Evolutionary conservation across 2,329 filamentous ascomycete genomes (phyloP), one percentile per base, ranked within the genome.

Genomic region (Colletotrichum sp.): DNA sequence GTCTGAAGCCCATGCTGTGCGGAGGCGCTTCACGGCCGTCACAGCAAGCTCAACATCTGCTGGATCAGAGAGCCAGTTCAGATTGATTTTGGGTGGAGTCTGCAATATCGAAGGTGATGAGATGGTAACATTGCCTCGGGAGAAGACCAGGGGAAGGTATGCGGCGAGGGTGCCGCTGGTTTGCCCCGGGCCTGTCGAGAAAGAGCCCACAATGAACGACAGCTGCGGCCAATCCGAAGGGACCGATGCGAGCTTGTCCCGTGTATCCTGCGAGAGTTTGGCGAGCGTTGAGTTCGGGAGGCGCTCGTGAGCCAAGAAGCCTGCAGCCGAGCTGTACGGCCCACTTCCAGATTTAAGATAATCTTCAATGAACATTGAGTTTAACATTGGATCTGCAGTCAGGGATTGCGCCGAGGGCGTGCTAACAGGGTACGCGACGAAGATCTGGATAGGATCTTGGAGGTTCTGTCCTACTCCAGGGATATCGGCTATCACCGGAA

Each of bases 391-490:
- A 34, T 75, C 64, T n/a, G 67, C 67, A 13, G 67, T 67, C 16
- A 77, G 65, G 29, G 71, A 70, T 30, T 74, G 71, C 5, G 69
- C 71, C 2, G 71, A 69, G 12, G 65, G 61, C 16, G 66, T 77
- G 49, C 32, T 67, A 13, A 77, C 71, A 36, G 71, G 71, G 36
- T 65, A 74, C 8, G 71, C 70, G 44, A 76, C 70, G 30, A 69
- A 73, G 13, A 76, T 69, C 75, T 96, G 91, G 29, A 98, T 87
- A 0, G 97, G 99, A 5, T 90, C 93, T 77, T 98, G 93, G 19
- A 99, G 87, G 83, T 96, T 93, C 78, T 96, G 88, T 29, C 95
- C 92, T 83, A 99, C 99, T 8, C 95, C 95, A 6, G 92, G 90
- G 0, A 90, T 82, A 77, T 93, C 87, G 5, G 83, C 82, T 55